Evolutionary conservation across 2,329 filamentous ascomycete genomes (phyloP), one percentile per base, ranked within the genome.

Genomic region (Curvularia spicifera): DNA sequence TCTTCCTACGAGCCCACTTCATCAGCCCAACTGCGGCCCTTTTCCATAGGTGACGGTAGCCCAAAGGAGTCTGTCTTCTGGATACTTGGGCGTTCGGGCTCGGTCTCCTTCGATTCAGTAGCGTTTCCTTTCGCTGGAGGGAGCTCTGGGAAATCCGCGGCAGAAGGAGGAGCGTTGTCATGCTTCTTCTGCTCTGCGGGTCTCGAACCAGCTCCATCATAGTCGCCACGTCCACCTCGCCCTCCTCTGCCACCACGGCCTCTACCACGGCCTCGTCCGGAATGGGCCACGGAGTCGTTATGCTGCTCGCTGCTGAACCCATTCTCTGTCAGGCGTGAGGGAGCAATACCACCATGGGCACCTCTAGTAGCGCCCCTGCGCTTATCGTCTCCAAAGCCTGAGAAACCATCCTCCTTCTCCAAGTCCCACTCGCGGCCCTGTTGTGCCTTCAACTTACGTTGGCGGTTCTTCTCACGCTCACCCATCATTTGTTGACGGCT

Each of bases 381-480:
- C 51, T 69, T 73, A 71, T 64, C 79, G 66, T 67, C 80, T 61
- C 61, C 77, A 56, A 67, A 78, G 65, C 81, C 70, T 4, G 67
- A 66, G 72, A 78, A 85, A 45, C 84, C 81, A 40, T 86, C 83
- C 60, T 87, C 84, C 73, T 89, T 88, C 63, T 85, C 82, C 4
- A 81, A 78, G 71, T 89, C 86, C 86, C 86, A 89, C 66, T 88
- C 86, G 15, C 86, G 76, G 0, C 85, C 85, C 2, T 78, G 81
- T 65, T 84, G 77, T 1, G 85, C 84, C 42, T 85, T 82, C 10
- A 89, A 73, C 67, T 89, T 89, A 47, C 86, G 73, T 62, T 80
- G 79, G 37, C 86, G 76, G 62, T 88, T 88, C 67, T 81, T 82
- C 72, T 89, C 86, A 20, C 86, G 79, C 74, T 89, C 86, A 22